Evolutionary conservation across 2,329 filamentous ascomycete species (phyloP), one percentile per base, ranked within the genome.

Genomic region (Polychaeton citri): DNA sequence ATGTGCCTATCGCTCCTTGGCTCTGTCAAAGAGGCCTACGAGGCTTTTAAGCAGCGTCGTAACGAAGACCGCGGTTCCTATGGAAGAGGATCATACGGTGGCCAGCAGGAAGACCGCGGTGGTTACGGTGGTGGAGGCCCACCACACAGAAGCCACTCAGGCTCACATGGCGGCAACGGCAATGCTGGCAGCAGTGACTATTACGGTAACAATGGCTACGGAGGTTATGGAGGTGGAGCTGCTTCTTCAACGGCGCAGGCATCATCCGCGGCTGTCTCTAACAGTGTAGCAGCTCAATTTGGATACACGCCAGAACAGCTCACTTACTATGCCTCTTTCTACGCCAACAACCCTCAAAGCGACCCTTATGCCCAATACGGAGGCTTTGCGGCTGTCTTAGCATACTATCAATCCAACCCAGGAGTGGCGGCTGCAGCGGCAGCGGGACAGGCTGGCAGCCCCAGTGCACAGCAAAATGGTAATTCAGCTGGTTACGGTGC

Each of bases 311-410:
- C 47, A 21, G 42, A 42, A 21, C 45, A 49, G 37, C 44, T 45
- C 32, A 43, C 65, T 36, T 81, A 92, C 49, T 90, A 90, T 56
- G 75, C 75, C 35, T 76, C 80, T 13, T 81, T 88, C 52, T 92
- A 92, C 56, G 79, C 82, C 2, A 80, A 86, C 55, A 90, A 92
- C 58, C 88, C 87, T 42, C 70, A 69, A 43, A 66, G 72, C 43
- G 85, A 95, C 52, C 88, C 87, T 0, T 95, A 95, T 57, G 85
- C 85, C 30, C 77, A 82, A 6, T 95, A 90, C 49, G 88, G 88
- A 43, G 88, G 88, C 37, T 95, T 49, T 19, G 48, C 43, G 8
- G 36, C 44, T 13, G 39, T 46, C 26, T 19, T 13, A 10, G 12
- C 12, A 10, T 16, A 16, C 30, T 17, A 17, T 16, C 13, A 19